Evolutionary conservation across 345 rosid genomes (phyloP).

Genomic region (Hibiscus mutabilis): DNA sequence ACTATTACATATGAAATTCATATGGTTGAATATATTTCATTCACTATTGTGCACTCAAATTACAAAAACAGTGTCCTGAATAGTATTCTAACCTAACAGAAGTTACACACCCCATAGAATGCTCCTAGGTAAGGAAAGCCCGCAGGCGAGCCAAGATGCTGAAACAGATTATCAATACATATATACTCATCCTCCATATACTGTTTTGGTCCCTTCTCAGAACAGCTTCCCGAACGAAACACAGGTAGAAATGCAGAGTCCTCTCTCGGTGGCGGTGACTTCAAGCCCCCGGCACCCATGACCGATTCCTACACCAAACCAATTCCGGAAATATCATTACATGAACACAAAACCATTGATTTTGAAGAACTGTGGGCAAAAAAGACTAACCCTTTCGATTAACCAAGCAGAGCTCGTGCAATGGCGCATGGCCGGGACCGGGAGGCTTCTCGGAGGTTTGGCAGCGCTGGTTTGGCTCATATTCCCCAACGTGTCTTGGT

Average conservation of each 20-base stretch:
- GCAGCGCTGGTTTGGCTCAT: slow-evolving; percentile 21
- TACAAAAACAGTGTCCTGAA: not conserved
- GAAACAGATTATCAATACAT: slow-evolving; percentile 59
- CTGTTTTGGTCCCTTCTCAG: slow-evolving; percentile 82
- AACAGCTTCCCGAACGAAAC: slow-evolving; percentile 77
- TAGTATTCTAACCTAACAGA: slow-evolving; percentile 11
- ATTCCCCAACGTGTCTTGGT: slow-evolving; percentile 32
- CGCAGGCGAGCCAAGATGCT: slow-evolving; percentile 35
- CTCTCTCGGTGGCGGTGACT: slow-evolving; percentile 35
- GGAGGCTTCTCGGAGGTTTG: slow-evolving; percentile 56
- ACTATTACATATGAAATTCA: not conserved
- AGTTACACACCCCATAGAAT: slow-evolving; percentile 74
- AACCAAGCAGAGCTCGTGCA: slow-evolving; percentile 62
- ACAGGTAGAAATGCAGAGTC: slow-evolving; percentile 49
- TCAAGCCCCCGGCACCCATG: slow-evolving; percentile 30
- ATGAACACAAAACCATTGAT: no score
- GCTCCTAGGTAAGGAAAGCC: slow-evolving; percentile 49
- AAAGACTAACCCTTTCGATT: slow-evolving; percentile 21
- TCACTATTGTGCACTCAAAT: not conserved
- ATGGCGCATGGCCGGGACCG: slow-evolving; percentile 52
- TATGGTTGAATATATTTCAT: not conserved
- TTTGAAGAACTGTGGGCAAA: no score
- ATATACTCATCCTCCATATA: slow-evolving; percentile 90
- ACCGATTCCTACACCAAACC: slow-evolving; percentile 48
- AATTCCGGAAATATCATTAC: no score